Evolutionary conservation across 2,329 filamentous ascomycete species (phyloP), one percentile per base, ranked within the genome.

Genomic region (Neopestalotiopsis sp.): DNA sequence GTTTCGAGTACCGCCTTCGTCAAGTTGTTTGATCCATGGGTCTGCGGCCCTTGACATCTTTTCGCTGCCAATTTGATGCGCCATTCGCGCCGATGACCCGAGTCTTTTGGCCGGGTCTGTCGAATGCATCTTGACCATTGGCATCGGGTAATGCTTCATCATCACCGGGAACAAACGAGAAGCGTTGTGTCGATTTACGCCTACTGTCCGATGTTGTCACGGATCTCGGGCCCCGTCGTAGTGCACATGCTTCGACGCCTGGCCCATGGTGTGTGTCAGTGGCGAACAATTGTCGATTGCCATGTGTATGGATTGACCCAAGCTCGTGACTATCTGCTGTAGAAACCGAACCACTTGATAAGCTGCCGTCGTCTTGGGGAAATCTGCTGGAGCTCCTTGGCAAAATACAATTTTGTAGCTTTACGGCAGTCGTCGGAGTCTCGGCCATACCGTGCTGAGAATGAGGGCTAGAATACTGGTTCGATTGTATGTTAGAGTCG

Each of bases 151-250:
- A 53, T 14, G 45, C 45, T 7, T n/a, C 17, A 42, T 68, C 67
- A 10, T 68, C 67, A n/a, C 67, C 67, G 24, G 49, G 34, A 2
- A 61, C 49, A 49, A 65, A 68, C 10, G 67, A 68, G 61, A 68
- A 68, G 62, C 67, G 67, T 53, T 58, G 40, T 17, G 14, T 34
- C 30, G 49, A 28, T 40, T 24, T 62, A 34, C 24, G 28, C 20
- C 4, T 32, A 61, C 59, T 42, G 38, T n/a, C 40, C 42, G 24
- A n/a, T 59, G n/a, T 24, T 67, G 14, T 30, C 30, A 28, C 28
- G 12, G 28, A n/a, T 14, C 28, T 28, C 24, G 24, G 42, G 40
- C n/a, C 4, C 17, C 17, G n/a, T 53, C 45, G 45, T n/a, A 20
- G n/a, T 53, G 7, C 20, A 20, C 17, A 7, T 53, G 45, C 45